Conservation (phyloP, 306 rosid species). For the Rosa chinensis region DNA sequence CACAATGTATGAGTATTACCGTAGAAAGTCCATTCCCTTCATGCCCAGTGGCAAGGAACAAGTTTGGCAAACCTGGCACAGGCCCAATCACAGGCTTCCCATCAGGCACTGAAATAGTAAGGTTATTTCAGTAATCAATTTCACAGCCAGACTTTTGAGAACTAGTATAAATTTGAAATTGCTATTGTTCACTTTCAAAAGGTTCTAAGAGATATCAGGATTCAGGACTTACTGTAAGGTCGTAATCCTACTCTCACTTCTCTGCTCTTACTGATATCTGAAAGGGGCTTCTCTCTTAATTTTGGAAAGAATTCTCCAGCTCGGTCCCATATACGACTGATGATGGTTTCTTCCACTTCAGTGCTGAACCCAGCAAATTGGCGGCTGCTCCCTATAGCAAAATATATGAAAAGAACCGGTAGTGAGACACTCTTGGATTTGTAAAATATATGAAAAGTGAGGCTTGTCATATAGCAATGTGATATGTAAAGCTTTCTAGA, state of each 20-base stretch:
- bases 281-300: slow-evolving; percentile 51
- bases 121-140: slow-evolving; percentile 24
- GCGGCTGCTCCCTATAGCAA: slow-evolving; percentile 77
- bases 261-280: slow-evolving; percentile 48
- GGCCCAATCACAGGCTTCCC: slow-evolving; percentile 88
- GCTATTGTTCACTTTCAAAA: slow-evolving; percentile 4
- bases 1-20: slow-evolving; percentile 48
- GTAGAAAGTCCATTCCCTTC: slow-evolving; percentile 85
- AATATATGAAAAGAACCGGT: neutral
- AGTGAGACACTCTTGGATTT: neutral
- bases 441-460: neutral
- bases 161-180: slow-evolving; percentile 3
- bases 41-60: slow-evolving; percentile 93
- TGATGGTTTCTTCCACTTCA: slow-evolving; percentile 61
- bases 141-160: neutral
- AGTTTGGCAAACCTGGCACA: slow-evolving; percentile 71
- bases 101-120: slow-evolving; percentile 66
- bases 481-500: neutral
- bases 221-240: slow-evolving; percentile 79
- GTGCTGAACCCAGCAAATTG: slow-evolving; percentile 80
- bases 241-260: slow-evolving; percentile 85
- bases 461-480: neutral
- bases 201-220: slow-evolving; percentile 28
- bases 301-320: slow-evolving; percentile 77
- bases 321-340: slow-evolving; percentile 68